These are phyloP conservation scores for Alternaria ethzedia DNA, from an alignment of 2,329 filamentous ascomycete species.

Conservation along the genomic window DNA sequence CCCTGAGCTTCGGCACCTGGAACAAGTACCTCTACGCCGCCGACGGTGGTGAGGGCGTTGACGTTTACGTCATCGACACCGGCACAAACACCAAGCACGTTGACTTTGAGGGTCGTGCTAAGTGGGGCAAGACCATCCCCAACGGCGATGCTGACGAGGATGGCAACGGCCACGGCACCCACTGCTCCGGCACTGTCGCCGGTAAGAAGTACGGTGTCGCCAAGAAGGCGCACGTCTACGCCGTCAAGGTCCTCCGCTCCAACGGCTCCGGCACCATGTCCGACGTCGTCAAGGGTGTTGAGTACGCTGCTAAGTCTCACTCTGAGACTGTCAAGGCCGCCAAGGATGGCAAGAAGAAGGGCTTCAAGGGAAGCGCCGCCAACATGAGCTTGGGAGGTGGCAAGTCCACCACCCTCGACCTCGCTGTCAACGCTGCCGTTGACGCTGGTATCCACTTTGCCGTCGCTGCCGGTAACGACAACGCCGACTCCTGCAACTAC, in stretches of 20 bases:
- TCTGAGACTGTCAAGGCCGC: conserved; percentile 74
- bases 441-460: conserved; percentile 94
- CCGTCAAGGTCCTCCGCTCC: conserved; percentile 96
- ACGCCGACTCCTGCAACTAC: conserved; percentile 99
- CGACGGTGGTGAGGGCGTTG: conserved; percentile 94
- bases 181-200: conserved; percentile 97
- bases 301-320: conserved; percentile 87
- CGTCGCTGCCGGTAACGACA: conserved; percentile 98
- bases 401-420: conserved; percentile 90
- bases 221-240: conserved; percentile 97
- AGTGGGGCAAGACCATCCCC: conserved; percentile 98
- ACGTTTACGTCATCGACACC: conserved; percentile 98
- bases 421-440: conserved; percentile 92
- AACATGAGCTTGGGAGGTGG: conserved; percentile 99
- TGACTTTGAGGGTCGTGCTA: conserved; percentile 94
- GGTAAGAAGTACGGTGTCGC: conserved; percentile 99
- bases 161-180: conserved; percentile 97
- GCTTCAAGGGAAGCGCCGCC: conserved; percentile 98
- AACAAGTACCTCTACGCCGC: conserved; percentile 97
- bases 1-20: conserved; percentile 87
- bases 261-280: conserved; percentile 99
- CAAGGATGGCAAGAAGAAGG: conserved; percentile 89
- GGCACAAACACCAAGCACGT: conserved; percentile 93
- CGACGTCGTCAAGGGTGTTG: conserved; percentile 97
- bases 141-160: conserved; percentile 82